These are phyloP conservation scores for Aspergillus caelatus DNA, from an alignment of 2,329 filamentous ascomycete genomes.

Conservation along the genomic window DNA sequence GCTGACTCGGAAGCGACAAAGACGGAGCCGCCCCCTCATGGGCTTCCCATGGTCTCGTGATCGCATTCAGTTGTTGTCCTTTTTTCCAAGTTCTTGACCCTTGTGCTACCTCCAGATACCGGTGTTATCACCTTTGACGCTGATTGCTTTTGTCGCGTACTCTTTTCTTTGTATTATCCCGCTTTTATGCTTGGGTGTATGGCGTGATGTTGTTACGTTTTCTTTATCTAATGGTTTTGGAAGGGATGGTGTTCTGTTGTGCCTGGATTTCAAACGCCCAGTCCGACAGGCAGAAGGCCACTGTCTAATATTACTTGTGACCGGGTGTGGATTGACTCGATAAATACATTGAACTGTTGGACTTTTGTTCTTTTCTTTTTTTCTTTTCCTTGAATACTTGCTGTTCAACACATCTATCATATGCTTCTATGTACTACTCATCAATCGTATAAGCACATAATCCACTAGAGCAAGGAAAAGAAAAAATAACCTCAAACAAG, in stretches of 20 bases:
- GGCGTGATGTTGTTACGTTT: conserved; percentile 22
- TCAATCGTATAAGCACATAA: not conserved
- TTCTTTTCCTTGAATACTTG: not conserved
- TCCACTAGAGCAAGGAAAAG: not conserved
- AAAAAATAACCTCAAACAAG: not conserved
- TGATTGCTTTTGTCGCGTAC: not conserved
- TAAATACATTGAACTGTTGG: not conserved
- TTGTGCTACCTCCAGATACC: not conserved
- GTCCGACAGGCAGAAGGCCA: not conserved
- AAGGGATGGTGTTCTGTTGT: conserved; percentile 24
- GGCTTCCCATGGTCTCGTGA: conserved; percentile 31
- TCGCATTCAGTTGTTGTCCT: not conserved
- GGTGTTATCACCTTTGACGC: not conserved
- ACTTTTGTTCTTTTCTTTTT: not conserved
- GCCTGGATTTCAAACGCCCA: conserved; percentile 7
- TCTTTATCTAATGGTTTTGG: conserved; percentile 16
- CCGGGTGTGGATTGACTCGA: not conserved
- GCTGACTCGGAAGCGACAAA: conserved; percentile 30
- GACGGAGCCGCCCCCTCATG: conserved; percentile 29
- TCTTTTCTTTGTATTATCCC: conserved; percentile 6
- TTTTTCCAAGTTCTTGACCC: not conserved
- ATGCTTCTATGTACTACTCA: not conserved
- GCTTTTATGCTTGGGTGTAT: conserved; percentile 20
- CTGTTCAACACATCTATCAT: not conserved
- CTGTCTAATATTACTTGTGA: not conserved